phyloP scores from a whole-genome alignment of 2,329 filamentous ascomycete species.

The Lachnellula cervina region DNA sequence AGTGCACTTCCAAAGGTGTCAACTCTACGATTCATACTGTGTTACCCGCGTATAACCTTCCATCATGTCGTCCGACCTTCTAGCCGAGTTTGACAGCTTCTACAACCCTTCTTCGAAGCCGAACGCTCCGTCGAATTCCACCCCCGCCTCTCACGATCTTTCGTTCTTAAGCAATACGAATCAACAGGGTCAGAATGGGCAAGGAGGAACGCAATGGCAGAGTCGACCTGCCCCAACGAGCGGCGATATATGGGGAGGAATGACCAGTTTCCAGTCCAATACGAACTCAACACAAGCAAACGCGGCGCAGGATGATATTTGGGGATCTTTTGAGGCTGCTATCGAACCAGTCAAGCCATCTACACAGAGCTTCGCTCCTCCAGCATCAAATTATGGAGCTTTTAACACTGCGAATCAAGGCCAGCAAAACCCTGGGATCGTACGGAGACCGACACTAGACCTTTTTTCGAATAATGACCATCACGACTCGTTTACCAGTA shows the following conservation, averaged over 20 bases:
- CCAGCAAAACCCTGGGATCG: slow-evolving; percentile 13
- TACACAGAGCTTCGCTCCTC: not conserved
- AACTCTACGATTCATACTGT: not conserved
- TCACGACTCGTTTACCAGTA: slow-evolving; percentile 8
- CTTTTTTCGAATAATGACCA: slow-evolving; percentile 22
- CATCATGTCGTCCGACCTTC: slow-evolving; percentile 60
- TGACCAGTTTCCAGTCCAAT: slow-evolving; percentile 16
- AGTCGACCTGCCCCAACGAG: slow-evolving; percentile 6
- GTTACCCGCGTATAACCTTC: not conserved
- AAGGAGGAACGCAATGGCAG: slow-evolving; percentile 17
- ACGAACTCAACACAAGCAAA: slow-evolving; percentile 4
- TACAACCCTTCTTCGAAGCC: slow-evolving; percentile 32
- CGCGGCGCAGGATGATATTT: slow-evolving; percentile 24
- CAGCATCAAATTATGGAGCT: slow-evolving; percentile 11
- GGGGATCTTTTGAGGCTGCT: slow-evolving; percentile 26
- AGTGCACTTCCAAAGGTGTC: not conserved
- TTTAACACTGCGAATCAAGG: slow-evolving; percentile 2
- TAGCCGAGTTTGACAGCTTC: slow-evolving; percentile 56
- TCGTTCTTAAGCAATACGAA: slow-evolving; percentile 14
- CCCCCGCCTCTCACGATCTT: slow-evolving; percentile 22
- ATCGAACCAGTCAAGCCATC: slow-evolving; percentile 4
- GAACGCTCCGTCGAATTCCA: slow-evolving; percentile 22
- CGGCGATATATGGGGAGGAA: slow-evolving; percentile 24
- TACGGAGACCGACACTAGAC: slow-evolving; percentile 25
- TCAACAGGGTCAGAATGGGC: slow-evolving; percentile 3